phyloP scores from a whole-genome alignment of 371 early-diverging fungal species.

The Blastocladiella emersonii region DNA sequence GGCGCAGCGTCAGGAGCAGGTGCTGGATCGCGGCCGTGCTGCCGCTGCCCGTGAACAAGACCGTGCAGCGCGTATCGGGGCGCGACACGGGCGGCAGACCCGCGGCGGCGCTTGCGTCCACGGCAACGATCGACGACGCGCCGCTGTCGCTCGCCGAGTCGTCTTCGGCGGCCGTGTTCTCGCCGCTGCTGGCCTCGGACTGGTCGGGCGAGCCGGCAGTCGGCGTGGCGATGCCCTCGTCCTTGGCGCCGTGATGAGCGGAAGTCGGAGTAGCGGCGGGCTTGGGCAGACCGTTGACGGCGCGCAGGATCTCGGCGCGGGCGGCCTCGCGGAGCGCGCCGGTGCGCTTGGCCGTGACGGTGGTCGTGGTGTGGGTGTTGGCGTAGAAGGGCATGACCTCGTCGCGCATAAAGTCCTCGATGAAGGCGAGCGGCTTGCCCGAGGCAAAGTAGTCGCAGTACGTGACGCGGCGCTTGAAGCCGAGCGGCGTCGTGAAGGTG shows the following conservation, averaged over 20 bases:
- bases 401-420: conserved; percentile 6
- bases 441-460: conserved; percentile 11
- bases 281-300: not conserved
- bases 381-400: conserved; percentile 9
- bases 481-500: conserved; percentile 9
- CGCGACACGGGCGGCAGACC: too few species aligned
- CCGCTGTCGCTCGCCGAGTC: too few species aligned
- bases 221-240: too few species aligned
- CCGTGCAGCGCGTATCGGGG: not conserved
- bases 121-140: too few species aligned
- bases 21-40: not conserved
- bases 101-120: too few species aligned
- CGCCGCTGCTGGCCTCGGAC: too few species aligned
- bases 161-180: too few species aligned
- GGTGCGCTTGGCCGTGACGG: not conserved
- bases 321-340: not conserved
- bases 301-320: not conserved
- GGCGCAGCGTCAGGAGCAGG: not conserved
- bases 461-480: not conserved
- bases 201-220: too few species aligned
- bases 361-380: conserved; percentile 10
- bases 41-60: not conserved
- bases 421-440: conserved; percentile 7
- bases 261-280: too few species aligned
- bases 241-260: too few species aligned